Conservation (phyloP, 75 land plant species). For the Larix kaempferi region DNA sequence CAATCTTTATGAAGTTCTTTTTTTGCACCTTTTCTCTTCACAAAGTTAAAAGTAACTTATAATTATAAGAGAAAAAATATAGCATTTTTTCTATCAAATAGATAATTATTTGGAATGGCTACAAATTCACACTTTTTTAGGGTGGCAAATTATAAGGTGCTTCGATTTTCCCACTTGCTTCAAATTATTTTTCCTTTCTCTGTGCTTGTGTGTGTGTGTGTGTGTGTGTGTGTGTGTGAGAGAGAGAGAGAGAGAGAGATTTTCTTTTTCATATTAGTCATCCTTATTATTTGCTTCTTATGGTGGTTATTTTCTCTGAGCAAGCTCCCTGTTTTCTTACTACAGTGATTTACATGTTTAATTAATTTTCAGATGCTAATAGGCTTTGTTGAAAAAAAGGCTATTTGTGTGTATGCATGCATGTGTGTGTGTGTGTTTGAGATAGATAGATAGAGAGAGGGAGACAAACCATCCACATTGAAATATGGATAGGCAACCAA, state of each 20-base stretch:
- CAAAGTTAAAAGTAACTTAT: not conserved
- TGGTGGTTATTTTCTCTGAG: too few relatives aligned
- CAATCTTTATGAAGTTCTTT: not conserved
- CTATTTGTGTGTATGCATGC: not conserved
- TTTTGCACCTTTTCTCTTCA: not conserved
- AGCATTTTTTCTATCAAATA: not conserved
- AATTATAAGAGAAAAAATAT: not conserved
- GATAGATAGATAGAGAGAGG: too few relatives aligned
- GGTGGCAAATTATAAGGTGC: not conserved
- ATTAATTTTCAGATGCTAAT: too few relatives aligned
- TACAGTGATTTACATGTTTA: too few relatives aligned
- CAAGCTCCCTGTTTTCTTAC: too few relatives aligned
- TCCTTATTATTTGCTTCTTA: too few relatives aligned
- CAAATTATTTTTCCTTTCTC: not conserved
- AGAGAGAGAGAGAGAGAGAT: not conserved
- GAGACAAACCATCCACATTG: slow-evolving; percentile 78
- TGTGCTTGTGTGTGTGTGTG: not conserved
- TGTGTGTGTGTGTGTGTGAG: too few relatives aligned
- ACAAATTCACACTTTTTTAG: not conserved
- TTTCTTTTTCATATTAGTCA: too few relatives aligned
- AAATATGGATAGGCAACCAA: slow-evolving; percentile 93
- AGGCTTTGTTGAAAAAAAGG: not conserved
- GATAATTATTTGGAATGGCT: not conserved
- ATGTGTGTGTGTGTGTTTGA: not conserved
- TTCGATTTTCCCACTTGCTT: not conserved